Conservation (phyloP, 2,329 filamentous ascomycete species). For the Calycina herbarum region DNA sequence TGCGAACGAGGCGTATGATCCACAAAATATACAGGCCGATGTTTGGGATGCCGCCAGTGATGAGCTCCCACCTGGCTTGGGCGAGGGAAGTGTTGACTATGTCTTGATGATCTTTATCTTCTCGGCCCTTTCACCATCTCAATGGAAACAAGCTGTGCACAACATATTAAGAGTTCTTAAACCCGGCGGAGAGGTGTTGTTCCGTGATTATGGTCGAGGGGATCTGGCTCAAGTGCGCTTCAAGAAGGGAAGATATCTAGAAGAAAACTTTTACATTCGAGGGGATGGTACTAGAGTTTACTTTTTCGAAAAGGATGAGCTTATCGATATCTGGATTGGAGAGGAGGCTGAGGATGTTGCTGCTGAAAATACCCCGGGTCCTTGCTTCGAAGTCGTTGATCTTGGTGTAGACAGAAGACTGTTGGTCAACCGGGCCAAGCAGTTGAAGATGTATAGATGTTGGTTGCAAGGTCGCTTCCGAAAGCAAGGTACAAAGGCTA, state of each 20-base stretch:
- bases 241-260: conserved; percentile 90
- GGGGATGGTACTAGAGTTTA: conserved; percentile 96
- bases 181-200: conserved; percentile 88
- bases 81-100: conserved; percentile 80
- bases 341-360: conserved; percentile 18
- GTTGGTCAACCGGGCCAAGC: conserved; percentile 85
- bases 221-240: conserved; percentile 96
- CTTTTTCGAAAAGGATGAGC: conserved; percentile 88
- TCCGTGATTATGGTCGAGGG: conserved; percentile 94
- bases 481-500: conserved; percentile 46
- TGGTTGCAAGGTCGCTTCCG: conserved; percentile 87
- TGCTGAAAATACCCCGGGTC: conserved; percentile 18
- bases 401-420: conserved; percentile 84
- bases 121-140: conserved; percentile 79
- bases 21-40: conserved; percentile 75
- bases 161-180: conserved; percentile 85
- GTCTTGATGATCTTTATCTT: conserved; percentile 97
- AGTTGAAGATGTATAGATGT: conserved; percentile 97
- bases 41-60: conserved; percentile 87
- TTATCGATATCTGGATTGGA: conserved; percentile 75
- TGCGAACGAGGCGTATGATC: conserved; percentile 72
- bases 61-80: conserved; percentile 72
- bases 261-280: conserved; percentile 95
- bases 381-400: conserved; percentile 69
- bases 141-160: conserved; percentile 79